Percentiles rank a stretch among this genome's conserved stretches.
Conservation (phyloP, 1,139 yeast species). For the Magnusiomyces tetraspermus region DNA sequence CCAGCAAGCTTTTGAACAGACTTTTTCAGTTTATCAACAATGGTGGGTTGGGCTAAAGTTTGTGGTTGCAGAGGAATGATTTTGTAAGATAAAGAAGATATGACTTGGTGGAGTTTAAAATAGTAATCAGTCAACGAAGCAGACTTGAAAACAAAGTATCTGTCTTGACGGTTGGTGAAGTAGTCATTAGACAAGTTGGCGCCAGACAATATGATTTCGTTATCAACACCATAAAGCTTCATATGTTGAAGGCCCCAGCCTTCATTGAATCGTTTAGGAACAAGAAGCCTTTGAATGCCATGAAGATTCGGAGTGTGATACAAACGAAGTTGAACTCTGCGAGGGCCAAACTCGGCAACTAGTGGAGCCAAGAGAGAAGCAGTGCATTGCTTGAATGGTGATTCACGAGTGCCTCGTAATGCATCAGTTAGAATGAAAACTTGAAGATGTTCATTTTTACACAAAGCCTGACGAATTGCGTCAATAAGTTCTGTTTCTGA, state of each 20-base stretch:
- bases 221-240: conserved; percentile 93
- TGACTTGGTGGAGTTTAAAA: conserved; percentile 53
- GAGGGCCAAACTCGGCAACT: conserved; percentile 53
- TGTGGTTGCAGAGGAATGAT: conserved; percentile 31
- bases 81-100: conserved; percentile 62
- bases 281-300: conserved; percentile 52
- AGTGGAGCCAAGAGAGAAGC: conserved; percentile 67
- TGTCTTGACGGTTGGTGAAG: conserved; percentile 91
- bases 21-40: no score
- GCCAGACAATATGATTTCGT: conserved; percentile 80
- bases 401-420: conserved; percentile 85
- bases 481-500: conserved; percentile 56
- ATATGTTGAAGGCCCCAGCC: conserved; percentile 92
- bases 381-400: conserved; percentile 59
- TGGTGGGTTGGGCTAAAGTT: neutral
- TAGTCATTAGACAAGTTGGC: conserved; percentile 88
- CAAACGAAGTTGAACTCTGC: conserved; percentile 70
- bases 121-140: conserved; percentile 59
- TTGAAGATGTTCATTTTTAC: conserved; percentile 47
- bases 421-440: conserved; percentile 79
- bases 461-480: conserved; percentile 39
- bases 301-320: conserved; percentile 83
- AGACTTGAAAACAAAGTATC: conserved; percentile 68
- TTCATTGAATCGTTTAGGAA: conserved; percentile 84
- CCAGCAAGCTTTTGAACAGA: no score